Evolutionary conservation across 208 protist species (phyloP), one percentile per base, ranked within the genome.

Genomic region (Phytomonas francai): DNA sequence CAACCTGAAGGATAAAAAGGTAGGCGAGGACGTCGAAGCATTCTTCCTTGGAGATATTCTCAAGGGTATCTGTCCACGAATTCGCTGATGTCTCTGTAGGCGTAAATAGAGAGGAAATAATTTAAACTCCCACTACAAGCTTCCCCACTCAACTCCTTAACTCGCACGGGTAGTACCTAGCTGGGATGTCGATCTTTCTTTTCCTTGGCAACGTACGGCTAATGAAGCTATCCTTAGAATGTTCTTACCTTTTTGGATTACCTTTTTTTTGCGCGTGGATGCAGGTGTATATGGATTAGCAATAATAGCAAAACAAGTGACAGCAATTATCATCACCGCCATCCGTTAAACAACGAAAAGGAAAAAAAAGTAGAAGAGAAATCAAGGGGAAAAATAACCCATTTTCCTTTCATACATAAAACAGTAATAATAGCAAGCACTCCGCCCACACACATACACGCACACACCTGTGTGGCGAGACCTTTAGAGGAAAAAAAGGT

Each of bases 401-500:
- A n/a, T n/a, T n/a, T n/a, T n/a, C n/a, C n/a, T n/a, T n/a, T n/a
- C n/a, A n/a, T n/a, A n/a, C n/a, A n/a, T n/a, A n/a, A n/a, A n/a
- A n/a, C n/a, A n/a, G n/a, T n/a, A n/a, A n/a, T n/a, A n/a, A n/a
- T n/a, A n/a, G n/a, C n/a, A n/a, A n/a, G n/a, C n/a, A n/a, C n/a
- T n/a, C n/a, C n/a, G n/a, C n/a, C n/a, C n/a, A n/a, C n/a, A n/a
- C n/a, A n/a, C 22, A 34, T 11, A 34, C 9, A 25, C 42, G 8
- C 31, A 28, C 14, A 27, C 19, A 31, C 9, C 7, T 14, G 7
- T 4, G 36, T 11, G 57, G 9, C 63, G 29, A 29, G 56, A 56
- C 16, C 1, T 51, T 59, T 65, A 70, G 45, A 71, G 31, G 32
- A 59, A 71, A 71, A 65, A 70, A 28, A 33, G 54, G 60, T 6